These are phyloP conservation scores for Endothia cerciana DNA, from an alignment of 2,329 filamentous ascomycete genomes.

Conservation along the genomic window DNA sequence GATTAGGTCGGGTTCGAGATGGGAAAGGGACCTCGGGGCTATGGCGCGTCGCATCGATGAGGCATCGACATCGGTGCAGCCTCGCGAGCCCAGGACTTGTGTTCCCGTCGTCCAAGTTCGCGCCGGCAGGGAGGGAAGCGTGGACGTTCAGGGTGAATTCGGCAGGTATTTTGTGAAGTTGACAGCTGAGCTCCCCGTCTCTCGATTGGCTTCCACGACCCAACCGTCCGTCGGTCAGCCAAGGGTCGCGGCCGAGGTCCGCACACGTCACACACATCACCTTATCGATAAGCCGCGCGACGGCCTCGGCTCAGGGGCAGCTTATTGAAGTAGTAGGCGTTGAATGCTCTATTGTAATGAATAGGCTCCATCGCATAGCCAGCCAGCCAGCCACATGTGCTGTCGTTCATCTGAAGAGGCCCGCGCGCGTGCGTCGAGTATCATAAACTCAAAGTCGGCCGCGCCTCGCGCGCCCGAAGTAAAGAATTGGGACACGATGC, in stretches of 20 bases:
- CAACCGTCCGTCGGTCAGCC: background rate
- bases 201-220: too few relatives aligned
- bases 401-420: background rate
- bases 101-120: conserved; percentile 6
- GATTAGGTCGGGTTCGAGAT: conserved; percentile 7
- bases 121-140: background rate
- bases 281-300: conserved; percentile 24
- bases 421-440: background rate
- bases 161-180: background rate
- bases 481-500: conserved; percentile 8
- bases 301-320: conserved; percentile 3
- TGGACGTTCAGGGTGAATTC: background rate
- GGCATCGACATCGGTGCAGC: conserved; percentile 3
- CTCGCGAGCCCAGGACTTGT: background rate
- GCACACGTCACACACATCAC: conserved; percentile 22
- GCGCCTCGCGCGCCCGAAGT: background rate
- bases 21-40: background rate
- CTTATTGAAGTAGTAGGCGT: background rate
- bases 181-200: conserved; percentile 7
- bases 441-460: background rate
- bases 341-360: background rate
- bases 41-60: conserved; percentile 1
- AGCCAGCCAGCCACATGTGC: background rate
- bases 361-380: background rate
- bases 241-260: conserved; percentile 20